Conservation (phyloP, 352 stramenopile species). For the Phytophthora europaea region DNA sequence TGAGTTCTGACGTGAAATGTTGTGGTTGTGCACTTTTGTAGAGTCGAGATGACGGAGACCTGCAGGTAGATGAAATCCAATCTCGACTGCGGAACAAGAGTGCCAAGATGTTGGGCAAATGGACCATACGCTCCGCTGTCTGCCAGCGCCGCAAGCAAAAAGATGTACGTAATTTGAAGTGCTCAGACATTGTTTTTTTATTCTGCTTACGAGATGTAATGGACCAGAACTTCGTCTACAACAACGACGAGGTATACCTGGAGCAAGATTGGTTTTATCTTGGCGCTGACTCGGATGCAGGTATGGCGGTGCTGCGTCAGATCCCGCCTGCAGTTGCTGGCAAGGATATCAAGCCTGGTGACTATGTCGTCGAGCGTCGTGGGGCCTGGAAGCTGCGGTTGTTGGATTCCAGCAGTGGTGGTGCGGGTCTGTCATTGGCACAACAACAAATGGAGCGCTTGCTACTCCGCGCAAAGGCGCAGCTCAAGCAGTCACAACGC, state of each 20-base stretch:
- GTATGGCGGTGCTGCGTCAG: constrained; percentile 73
- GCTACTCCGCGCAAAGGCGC: constrained; percentile 73
- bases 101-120: constrained; percentile 80
- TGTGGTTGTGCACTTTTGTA: constrained; percentile 20
- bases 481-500: constrained; percentile 82
- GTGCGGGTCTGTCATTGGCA: constrained; percentile 68
- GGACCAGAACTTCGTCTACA: constrained; percentile 80
- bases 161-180: constrained; percentile 48
- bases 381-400: constrained; percentile 75
- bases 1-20: background rate
- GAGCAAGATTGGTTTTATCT: constrained; percentile 91
- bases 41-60: constrained; percentile 74
- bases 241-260: constrained; percentile 84
- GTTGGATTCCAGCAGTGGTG: constrained; percentile 76
- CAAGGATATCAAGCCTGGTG: constrained; percentile 57
- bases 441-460: constrained; percentile 87
- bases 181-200: background rate
- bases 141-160: constrained; percentile 49
- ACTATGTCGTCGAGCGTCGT: constrained; percentile 78
- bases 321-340: constrained; percentile 42
- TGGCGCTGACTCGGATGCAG: constrained; percentile 69
- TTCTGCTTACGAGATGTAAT: background rate
- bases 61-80: constrained; percentile 85
- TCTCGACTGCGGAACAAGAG: constrained; percentile 82
- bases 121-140: constrained; percentile 78